Percentiles rank a stretch among this genome's conserved stretches.
These are phyloP conservation scores for Dothiorella sarmentorum DNA, from an alignment of 2,329 filamentous ascomycete genomes.

Conservation along the genomic window DNA sequence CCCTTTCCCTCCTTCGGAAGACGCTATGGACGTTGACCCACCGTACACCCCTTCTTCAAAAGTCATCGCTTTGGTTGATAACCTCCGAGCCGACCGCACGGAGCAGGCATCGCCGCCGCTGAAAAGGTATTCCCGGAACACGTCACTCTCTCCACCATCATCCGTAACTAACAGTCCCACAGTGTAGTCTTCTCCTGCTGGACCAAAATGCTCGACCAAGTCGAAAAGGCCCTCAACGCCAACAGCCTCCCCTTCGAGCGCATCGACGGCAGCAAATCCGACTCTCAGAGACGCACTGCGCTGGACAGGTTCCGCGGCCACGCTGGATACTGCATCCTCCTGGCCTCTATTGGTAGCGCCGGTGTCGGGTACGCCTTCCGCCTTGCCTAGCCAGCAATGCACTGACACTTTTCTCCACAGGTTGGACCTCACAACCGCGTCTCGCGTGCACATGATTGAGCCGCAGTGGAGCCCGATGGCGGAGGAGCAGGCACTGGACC, in stretches of 20 bases:
- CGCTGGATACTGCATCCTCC: constrained; percentile 26
- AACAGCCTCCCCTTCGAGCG: constrained; percentile 21
- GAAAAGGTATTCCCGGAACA: no score
- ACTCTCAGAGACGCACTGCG: constrained; percentile 16
- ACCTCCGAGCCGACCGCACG: neutral
- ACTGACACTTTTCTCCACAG: neutral
- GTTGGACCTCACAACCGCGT: constrained; percentile 31
- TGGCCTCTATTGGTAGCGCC: constrained; percentile 32
- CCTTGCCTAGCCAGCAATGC: neutral
- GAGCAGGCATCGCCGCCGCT: neutral
- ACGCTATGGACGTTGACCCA: no score
- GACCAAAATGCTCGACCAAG: constrained; percentile 31
- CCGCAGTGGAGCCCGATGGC: constrained; percentile 37
- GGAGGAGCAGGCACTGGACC: constrained; percentile 34
- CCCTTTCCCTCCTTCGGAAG: no score
- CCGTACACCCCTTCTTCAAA: no score
- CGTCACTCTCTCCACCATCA: neutral
- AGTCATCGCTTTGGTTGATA: no score
- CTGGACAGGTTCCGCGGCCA: constrained; percentile 22
- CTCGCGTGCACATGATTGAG: constrained; percentile 32
- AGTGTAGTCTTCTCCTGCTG: constrained; percentile 32
- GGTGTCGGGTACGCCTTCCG: constrained; percentile 30
- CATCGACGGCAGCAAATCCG: constrained; percentile 28
- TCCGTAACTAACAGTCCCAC: neutral
- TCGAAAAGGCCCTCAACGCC: constrained; percentile 20